Percentiles rank a stretch among this genome's conserved stretches.
phyloP scores from a whole-genome alignment of 768 basidiomycete genomes.

The Chalciporus piperatus region DNA sequence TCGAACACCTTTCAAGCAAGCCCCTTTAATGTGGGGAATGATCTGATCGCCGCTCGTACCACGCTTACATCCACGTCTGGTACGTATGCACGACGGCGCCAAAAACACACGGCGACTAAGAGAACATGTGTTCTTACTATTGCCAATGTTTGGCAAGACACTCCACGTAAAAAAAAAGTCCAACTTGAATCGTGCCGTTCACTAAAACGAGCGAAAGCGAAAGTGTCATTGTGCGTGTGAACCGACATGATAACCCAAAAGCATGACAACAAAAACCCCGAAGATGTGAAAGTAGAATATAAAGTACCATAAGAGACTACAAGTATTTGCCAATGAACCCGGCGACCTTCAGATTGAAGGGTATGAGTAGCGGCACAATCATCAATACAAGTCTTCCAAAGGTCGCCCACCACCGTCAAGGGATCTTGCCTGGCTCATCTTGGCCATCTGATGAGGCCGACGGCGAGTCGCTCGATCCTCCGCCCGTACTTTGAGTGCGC shows the following conservation, averaged over 20 bases:
- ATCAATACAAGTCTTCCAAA: slow-evolving; percentile 43
- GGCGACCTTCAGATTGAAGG: slow-evolving; percentile 48
- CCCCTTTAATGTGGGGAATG: neutral
- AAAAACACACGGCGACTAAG: neutral
- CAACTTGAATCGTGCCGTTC: neutral
- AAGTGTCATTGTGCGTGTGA: slow-evolving; percentile 13
- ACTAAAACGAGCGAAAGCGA: neutral
- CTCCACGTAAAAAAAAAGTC: slow-evolving; percentile 17
- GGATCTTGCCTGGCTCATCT: slow-evolving; percentile 20
- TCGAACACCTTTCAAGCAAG: neutral
- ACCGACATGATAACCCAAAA: slow-evolving; percentile 15
- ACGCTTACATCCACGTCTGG: neutral
- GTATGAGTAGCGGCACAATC: slow-evolving; percentile 38
- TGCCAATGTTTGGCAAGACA: slow-evolving; percentile 7
- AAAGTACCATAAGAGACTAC: slow-evolving; percentile 24
- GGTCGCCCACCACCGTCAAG: slow-evolving; percentile 52
- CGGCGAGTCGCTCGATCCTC: slow-evolving; percentile 6
- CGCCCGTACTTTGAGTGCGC: neutral
- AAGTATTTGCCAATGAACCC: slow-evolving; percentile 44
- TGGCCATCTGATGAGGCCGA: slow-evolving; percentile 10
- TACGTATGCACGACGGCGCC: slow-evolving; percentile 10
- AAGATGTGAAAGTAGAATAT: slow-evolving; percentile 17
- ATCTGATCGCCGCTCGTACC: neutral
- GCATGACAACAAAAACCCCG: slow-evolving; percentile 23
- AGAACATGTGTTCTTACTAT: slow-evolving; percentile 12